phyloP scores from a whole-genome alignment of 2,329 filamentous ascomycete genomes.

The Fusarium penzigii region DNA sequence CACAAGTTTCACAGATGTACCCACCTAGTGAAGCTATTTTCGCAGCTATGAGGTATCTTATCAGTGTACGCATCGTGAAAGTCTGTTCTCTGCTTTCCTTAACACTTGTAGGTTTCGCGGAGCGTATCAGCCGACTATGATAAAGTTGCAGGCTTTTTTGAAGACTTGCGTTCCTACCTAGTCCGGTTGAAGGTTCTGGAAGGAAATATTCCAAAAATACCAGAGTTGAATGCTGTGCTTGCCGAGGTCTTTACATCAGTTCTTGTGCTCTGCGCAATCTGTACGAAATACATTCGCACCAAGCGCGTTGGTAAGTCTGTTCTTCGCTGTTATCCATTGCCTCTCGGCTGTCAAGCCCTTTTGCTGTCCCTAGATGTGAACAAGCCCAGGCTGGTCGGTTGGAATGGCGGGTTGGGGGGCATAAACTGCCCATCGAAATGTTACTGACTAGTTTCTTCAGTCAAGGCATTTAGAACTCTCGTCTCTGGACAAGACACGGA shows the following conservation, averaged over 20 bases:
- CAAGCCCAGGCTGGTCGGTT: not conserved
- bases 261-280: constrained; percentile 10
- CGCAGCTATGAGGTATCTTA: constrained; percentile 8
- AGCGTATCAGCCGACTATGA: constrained; percentile 9
- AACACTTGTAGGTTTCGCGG: constrained; percentile 2
- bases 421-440: not conserved
- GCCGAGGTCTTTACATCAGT: constrained; percentile 6
- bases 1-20: constrained; percentile 3
- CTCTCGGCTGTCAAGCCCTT: not conserved
- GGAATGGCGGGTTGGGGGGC: not conserved
- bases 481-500: constrained; percentile 8
- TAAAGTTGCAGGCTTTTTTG: constrained; percentile 7
- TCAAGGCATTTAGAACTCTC: constrained; percentile 8
- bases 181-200: constrained; percentile 7
- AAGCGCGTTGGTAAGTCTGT: constrained; percentile 8
- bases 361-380: not conserved
- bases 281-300: constrained; percentile 8
- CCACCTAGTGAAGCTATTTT: constrained; percentile 12
- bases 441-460: not conserved
- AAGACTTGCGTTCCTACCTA: constrained; percentile 10
- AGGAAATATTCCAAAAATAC: constrained; percentile 5
- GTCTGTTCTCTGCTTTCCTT: not conserved
- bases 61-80: not conserved
- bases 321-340: not conserved
- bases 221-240: constrained; percentile 3